phyloP scores from a whole-genome alignment of 345 rosid species.

The Trapa bicornis region DNA sequence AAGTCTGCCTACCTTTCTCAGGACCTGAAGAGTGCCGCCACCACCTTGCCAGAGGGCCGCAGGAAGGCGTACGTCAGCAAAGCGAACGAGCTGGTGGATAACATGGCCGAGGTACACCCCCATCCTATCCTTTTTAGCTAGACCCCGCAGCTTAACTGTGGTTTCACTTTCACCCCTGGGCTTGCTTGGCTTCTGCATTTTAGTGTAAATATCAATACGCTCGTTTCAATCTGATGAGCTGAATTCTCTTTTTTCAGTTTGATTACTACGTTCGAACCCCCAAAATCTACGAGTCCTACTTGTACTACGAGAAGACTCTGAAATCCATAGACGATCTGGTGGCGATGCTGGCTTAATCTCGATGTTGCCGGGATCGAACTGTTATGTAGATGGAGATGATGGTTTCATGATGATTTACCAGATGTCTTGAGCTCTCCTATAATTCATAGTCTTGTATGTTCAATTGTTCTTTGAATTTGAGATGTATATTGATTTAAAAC shows the following conservation, averaged over 20 bases:
- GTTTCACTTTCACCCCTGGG: background rate
- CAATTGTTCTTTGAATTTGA: background rate
- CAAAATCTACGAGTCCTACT: conserved; percentile 76
- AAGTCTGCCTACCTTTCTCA: conserved; percentile 66
- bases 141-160: background rate
- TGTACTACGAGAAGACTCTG: conserved; percentile 79
- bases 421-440: no score
- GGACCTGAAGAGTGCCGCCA: conserved; percentile 64
- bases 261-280: conserved; percentile 67
- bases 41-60: conserved; percentile 43
- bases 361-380: background rate
- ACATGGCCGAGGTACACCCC: conserved; percentile 39
- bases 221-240: background rate
- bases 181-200: background rate
- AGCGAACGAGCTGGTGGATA: conserved; percentile 62
- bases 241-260: conserved; percentile 26
- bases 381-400: background rate
- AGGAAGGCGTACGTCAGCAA: conserved; percentile 44
- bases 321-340: conserved; percentile 63
- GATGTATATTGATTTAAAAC: background rate
- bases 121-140: background rate
- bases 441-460: no score
- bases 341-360: conserved; percentile 13
- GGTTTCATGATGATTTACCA: background rate
- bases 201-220: background rate